phyloP scores from a whole-genome alignment of 2,329 filamentous ascomycete species.

The Botrytis galanthina region DNA sequence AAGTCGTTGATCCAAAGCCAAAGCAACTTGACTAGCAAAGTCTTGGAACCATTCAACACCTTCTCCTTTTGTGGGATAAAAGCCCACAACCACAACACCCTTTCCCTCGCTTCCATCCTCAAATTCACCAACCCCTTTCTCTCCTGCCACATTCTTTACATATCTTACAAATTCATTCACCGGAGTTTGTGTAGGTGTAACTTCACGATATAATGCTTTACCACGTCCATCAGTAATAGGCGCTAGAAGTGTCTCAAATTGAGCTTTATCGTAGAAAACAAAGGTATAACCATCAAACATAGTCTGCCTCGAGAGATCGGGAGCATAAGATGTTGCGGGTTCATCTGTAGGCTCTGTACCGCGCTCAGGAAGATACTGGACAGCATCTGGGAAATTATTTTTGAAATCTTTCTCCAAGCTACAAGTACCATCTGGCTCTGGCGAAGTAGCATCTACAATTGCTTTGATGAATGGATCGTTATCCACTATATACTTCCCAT shows the following conservation, averaged over 20 bases:
- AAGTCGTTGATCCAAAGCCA: conserved; percentile 73
- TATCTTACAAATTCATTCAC: conserved; percentile 75
- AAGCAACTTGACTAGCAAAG: conserved; percentile 67
- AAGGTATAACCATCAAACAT: conserved; percentile 89
- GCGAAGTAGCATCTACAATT: conserved; percentile 53
- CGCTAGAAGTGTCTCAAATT: conserved; percentile 72
- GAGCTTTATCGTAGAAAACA: conserved; percentile 74
- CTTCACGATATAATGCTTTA: conserved; percentile 69
- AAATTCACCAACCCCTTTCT: conserved; percentile 66
- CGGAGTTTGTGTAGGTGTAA: conserved; percentile 61
- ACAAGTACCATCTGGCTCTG: conserved; percentile 34
- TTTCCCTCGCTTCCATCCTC: conserved; percentile 62
- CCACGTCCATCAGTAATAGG: conserved; percentile 78
- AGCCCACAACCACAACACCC: conserved; percentile 77
- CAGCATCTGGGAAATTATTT: conserved; percentile 71
- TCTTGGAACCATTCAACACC: conserved; percentile 63
- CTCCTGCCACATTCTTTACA: conserved; percentile 70
- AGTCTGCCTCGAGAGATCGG: conserved; percentile 61
- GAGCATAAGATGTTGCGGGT: conserved; percentile 63
- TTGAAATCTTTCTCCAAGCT: conserved; percentile 79
- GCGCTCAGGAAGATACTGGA: conserved; percentile 68
- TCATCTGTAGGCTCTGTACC: conserved; percentile 73
- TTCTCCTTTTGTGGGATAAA: conserved; percentile 57
- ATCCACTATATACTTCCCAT: conserved; percentile 71
- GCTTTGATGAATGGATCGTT: conserved; percentile 69